Percentiles rank a stretch among this genome's conserved stretches.
phyloP scores from a whole-genome alignment of 495 filamentous ascomycete genomes.

The Annulohypoxylon moriforme region DNA sequence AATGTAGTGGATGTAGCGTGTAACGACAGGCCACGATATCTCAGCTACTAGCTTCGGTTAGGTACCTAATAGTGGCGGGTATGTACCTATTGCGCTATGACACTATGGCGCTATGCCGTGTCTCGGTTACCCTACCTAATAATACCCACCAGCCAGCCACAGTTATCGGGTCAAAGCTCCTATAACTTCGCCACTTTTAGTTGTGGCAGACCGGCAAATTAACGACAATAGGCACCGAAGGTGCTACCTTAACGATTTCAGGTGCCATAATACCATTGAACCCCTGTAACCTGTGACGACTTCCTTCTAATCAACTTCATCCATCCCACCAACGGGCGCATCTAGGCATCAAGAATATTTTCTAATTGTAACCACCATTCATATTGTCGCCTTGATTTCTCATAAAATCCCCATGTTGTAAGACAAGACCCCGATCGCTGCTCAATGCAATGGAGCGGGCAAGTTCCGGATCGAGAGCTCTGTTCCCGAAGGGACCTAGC shows the following conservation, averaged over 20 bases:
- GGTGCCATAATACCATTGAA: background rate
- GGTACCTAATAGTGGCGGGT: background rate
- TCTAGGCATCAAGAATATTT: conserved; percentile 13
- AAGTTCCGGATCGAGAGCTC: conserved; percentile 64
- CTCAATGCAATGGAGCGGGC: conserved; percentile 57
- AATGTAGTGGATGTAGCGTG: background rate
- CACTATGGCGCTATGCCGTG: background rate
- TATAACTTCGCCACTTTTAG: background rate
- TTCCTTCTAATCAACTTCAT: conserved; percentile 7
- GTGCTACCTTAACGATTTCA: background rate
- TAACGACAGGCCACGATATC: conserved; percentile 26
- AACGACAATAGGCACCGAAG: background rate
- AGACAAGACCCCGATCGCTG: background rate
- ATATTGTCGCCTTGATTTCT: background rate
- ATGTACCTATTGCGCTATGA: background rate
- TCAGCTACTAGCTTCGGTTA: background rate
- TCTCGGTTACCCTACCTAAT: background rate
- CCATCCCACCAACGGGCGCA: conserved; percentile 11
- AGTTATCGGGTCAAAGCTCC: background rate
- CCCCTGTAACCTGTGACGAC: conserved; percentile 18
- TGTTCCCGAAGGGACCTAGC: conserved; percentile 81
- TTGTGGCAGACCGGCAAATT: conserved; percentile 10
- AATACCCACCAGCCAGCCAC: conserved; percentile 32
- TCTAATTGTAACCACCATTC: conserved; percentile 4
- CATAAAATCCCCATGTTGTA: conserved; percentile 19